A percentile compares a stretch with the other conserved stretches of the same genome.
These are phyloP conservation scores for Aspergillus amoenus DNA, from an alignment of 2,329 filamentous ascomycete genomes.

Conservation along the genomic window DNA sequence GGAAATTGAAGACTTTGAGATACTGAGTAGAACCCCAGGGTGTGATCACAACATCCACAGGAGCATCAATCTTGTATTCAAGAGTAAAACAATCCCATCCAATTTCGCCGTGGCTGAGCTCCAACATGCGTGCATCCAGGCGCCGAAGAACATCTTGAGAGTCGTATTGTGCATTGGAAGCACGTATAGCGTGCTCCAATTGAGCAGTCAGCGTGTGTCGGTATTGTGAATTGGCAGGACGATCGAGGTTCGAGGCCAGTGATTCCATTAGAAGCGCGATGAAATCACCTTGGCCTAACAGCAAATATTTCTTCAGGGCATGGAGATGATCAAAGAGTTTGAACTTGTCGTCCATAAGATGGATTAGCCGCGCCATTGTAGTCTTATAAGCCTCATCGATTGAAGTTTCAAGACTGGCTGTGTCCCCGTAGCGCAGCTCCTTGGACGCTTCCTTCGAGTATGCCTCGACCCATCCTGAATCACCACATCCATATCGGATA, in stretches of 20 bases:
- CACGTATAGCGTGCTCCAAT: constrained; percentile 92
- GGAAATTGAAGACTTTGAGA: constrained; percentile 97
- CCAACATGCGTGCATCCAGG: constrained; percentile 96
- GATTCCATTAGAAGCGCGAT: constrained; percentile 97
- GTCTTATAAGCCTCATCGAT: constrained; percentile 98
- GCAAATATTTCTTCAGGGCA: constrained; percentile 89
- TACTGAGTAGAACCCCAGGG: constrained; percentile 96
- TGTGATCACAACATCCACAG: constrained; percentile 94
- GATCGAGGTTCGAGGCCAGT: constrained; percentile 84
- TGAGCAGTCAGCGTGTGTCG: constrained; percentile 97
- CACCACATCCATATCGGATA: constrained; percentile 91
- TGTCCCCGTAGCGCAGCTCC: constrained; percentile 89
- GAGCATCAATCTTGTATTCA: constrained; percentile 96
- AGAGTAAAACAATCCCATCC: constrained; percentile 99
- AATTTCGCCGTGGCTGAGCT: constrained; percentile 93
- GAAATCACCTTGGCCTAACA: constrained; percentile 95
- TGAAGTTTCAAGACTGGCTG: constrained; percentile 82
- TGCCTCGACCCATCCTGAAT: constrained; percentile 90
- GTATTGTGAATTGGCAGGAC: constrained; percentile 95
- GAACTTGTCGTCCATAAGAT: constrained; percentile 94
- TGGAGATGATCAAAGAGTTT: constrained; percentile 88
- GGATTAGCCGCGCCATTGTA: constrained; percentile 91
- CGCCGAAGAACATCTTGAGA: constrained; percentile 85
- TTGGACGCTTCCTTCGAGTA: constrained; percentile 93
- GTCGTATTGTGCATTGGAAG: constrained; percentile 96